Conservation (phyloP, 164 flowering plant genomes). For the Annona squamosa region DNA sequence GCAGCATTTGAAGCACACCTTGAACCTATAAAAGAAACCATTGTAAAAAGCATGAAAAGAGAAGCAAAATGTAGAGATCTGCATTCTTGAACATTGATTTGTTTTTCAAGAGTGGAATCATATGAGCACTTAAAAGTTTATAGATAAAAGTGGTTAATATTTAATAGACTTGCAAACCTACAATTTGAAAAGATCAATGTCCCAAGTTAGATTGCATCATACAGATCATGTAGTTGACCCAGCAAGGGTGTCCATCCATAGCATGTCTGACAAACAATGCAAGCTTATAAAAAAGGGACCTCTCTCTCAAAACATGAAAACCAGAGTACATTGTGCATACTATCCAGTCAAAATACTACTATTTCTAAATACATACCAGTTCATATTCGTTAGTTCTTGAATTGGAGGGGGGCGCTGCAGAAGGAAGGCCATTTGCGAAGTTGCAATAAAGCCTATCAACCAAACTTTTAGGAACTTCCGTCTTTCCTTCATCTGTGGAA, state of each 20-base stretch:
- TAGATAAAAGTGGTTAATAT: too few species aligned
- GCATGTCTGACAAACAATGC: neutral
- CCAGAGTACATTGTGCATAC: neutral
- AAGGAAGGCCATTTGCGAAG: constrained; percentile 44
- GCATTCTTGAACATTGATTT: neutral
- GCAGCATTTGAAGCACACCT: constrained; percentile 64
- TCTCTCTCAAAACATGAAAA: neutral
- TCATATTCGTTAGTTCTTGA: constrained; percentile 51
- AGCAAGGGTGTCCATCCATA: neutral
- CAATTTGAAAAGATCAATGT: too few species aligned
- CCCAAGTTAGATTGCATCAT: neutral
- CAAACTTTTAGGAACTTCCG: constrained; percentile 31
- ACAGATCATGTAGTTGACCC: neutral
- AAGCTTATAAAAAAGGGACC: neutral
- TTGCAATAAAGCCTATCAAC: constrained; percentile 29
- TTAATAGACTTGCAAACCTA: too few species aligned
- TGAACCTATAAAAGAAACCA: constrained; percentile 39
- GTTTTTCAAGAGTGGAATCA: neutral
- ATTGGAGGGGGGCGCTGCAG: constrained; percentile 51
- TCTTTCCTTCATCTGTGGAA: constrained; percentile 15
- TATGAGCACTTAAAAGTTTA: neutral
- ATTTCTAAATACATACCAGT: constrained; percentile 29
- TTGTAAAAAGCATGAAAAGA: neutral
- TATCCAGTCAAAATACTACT: neutral
- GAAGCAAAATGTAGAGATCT: neutral